Conservation (phyloP, 441 rosid species). For the Adansonia gregorii region DNA sequence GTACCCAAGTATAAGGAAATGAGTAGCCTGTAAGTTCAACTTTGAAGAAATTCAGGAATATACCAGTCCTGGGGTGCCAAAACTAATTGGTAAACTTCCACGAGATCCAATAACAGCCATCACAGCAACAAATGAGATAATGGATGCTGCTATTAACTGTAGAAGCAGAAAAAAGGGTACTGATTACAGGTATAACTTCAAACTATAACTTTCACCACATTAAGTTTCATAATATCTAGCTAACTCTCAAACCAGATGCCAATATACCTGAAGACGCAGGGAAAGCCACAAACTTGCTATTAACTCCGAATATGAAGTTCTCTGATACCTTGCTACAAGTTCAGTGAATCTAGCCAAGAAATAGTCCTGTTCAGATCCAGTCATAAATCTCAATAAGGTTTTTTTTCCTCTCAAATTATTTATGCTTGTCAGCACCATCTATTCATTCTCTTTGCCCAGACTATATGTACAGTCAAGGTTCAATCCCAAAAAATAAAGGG, state of each 20-base stretch:
- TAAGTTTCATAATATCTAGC: constrained; percentile 4
- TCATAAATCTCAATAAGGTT: constrained; percentile 6
- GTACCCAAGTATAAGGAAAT: constrained; percentile 2
- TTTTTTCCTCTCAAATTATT: neutral
- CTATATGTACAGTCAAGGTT: constrained; percentile 3
- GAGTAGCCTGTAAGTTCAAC: constrained; percentile 15
- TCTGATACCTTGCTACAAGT: constrained; percentile 70
- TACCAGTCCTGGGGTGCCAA: constrained; percentile 98
- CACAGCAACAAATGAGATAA: constrained; percentile 74
- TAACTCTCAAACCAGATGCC: neutral
- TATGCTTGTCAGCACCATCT: neutral
- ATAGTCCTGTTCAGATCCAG: constrained; percentile 53
- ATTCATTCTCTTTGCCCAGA: neutral
- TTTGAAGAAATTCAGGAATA: constrained; percentile 14
- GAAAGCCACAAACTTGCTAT: constrained; percentile 97
- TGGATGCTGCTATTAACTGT: constrained; percentile 79
- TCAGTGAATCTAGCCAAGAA: constrained; percentile 65
- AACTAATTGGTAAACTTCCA: constrained; percentile 67
- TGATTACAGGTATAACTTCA: constrained; percentile 11
- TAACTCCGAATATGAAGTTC: constrained; percentile 82
- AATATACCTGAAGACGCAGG: constrained; percentile 88
- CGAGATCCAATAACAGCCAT: constrained; percentile 83
- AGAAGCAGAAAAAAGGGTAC: constrained; percentile 24
- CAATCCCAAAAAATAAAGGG: neutral
- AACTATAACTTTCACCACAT: constrained; percentile 8